Evolutionary conservation across 2,329 filamentous ascomycete genomes (phyloP), one percentile per base, ranked within the genome.

Genomic region (Penicillium sp.): DNA sequence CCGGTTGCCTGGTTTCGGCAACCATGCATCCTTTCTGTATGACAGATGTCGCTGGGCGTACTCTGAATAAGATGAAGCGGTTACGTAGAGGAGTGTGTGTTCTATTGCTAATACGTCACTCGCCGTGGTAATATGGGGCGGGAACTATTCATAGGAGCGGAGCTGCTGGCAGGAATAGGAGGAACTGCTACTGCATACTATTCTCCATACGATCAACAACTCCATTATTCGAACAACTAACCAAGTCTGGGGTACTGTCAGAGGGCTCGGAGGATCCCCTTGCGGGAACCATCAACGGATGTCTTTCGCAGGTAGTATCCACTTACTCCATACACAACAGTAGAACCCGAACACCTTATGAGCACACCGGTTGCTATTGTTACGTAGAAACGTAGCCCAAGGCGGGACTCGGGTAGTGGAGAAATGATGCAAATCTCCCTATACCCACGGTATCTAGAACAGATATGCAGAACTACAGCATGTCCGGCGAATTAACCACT

Each of bases 1-100:
- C 28, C 33, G 49, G 61, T 60, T 63, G 61, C 61, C 61, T 60
- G 33, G 37, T 44, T 57, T 47, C 45, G 61, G 60, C 57, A 63
- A 61, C 63, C 47, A 24, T 62, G 59, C 62, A 57, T 59, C 42
- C 19, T 33, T 38, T 40, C 9, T 40, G 19, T 38, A 37, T 54
- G 55, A 45, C n/a, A 1, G 38, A 47, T 33, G 35, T 10, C 7
- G 12, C 30, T 38, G 13, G 19, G 19, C 35, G 10, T 12, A 4
- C 22, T 26, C 12, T 38, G 22, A 12, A 22, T 22, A 26, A n/a
- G 49, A 15, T 51, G 49, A 26, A 51, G 12, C n/a, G 28, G n/a
- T n/a, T n/a, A 30, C 7, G 15, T 5, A 10, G 24, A 19, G 49
- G 49, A 13, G 28, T 19, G 17, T 51, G 49, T 6, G 30, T 33